Evolutionary conservation across 192 early-diverging fungal genomes (phyloP), one percentile per base, ranked within the genome.

Genomic region (Powellomyces hirtus): DNA sequence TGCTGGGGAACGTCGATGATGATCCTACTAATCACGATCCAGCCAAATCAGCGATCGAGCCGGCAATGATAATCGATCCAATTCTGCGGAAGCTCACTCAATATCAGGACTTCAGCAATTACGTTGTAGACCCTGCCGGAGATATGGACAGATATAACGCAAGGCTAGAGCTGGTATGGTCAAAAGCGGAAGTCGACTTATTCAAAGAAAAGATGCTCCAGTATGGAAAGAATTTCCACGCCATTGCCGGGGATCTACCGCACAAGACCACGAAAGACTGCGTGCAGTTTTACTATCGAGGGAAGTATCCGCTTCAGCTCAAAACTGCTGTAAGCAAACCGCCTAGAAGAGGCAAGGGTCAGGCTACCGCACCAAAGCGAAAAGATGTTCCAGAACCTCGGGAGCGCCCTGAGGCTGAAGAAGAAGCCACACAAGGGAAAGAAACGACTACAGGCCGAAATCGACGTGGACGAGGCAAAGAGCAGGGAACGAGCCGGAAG

Each of bases 201-300:
- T 81, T 85, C 64, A 49, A 62, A 38, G 24, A 63, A 16, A 75
- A 76, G 66, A 38, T 85, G 2, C 40, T 62, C 4, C 62, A 66
- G 38, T 77, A 70, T 53, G 81, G 79, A 22, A 85, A 85, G 59
- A 60, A 73, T 64, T 85, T 85, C 60, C 71, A 61, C 33, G 75
- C 74, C 35, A 85, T 85, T 63, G 38, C 76, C 7, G 24, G 26
- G 0, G 24, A 49, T 5, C 35, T 85, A 20, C 71, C 68, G 11
- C 59, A 31, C 29, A 85, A 85, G 61, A 72, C 75, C 7, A 71
- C 74, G 1, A 49, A 66, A 26, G 81, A 85, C 24, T 78, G 76
- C 53, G 71, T 85, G 8, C 38, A 76, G 13, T 85, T 78, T 57
- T 85, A 79, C 59, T 85, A 85, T 59, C 74, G 78, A 5, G 75